Percentiles rank a stretch among this genome's conserved stretches.
These are phyloP conservation scores for Pelargonium citronellum DNA, from an alignment of 441 rosid genomes.

Conservation along the genomic window DNA sequence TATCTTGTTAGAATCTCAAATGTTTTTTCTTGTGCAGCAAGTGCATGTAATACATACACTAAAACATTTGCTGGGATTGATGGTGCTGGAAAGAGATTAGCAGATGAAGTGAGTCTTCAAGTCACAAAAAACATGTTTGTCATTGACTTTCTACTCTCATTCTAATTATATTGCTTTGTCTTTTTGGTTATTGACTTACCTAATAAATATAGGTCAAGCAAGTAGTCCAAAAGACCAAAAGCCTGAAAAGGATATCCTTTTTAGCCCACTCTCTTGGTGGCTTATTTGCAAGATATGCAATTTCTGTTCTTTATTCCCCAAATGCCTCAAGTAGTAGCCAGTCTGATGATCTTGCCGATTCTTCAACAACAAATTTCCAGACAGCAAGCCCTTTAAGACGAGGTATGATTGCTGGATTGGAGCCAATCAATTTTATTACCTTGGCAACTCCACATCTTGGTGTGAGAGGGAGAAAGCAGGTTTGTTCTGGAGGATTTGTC, in stretches of 20 bases:
- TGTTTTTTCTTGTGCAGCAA: conserved; percentile 44
- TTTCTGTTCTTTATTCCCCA: conserved; percentile 57
- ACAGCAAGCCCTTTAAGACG: conserved; percentile 26
- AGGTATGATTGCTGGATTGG: conserved; percentile 78
- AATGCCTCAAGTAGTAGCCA: conserved; percentile 19
- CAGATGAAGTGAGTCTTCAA: conserved; percentile 66
- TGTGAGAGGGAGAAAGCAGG: conserved; percentile 90
- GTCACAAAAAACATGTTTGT: conserved; percentile 12
- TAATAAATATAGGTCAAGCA: conserved; percentile 46
- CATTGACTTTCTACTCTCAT: conserved; percentile 3
- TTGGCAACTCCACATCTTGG: conserved; percentile 98
- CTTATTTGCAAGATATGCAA: conserved; percentile 81
- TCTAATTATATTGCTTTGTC: neutral
- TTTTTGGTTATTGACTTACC: conserved; percentile 12
- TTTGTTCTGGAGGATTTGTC: conserved; percentile 29
- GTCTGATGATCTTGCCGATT: conserved; percentile 26
- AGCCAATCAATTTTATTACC: conserved; percentile 79
- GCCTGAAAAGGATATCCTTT: conserved; percentile 76
- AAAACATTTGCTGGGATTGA: conserved; percentile 78
- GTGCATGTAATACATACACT: conserved; percentile 64
- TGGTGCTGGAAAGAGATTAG: conserved; percentile 86
- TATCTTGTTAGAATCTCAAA: neutral
- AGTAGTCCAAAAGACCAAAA: conserved; percentile 56
- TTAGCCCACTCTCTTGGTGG: conserved; percentile 98
- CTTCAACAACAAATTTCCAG: conserved; percentile 29